A percentile compares a stretch with the other conserved stretches of the same genome.
These are phyloP conservation scores for Solanum piurae DNA, from an alignment of 257 asterid genomes.

Conservation along the genomic window DNA sequence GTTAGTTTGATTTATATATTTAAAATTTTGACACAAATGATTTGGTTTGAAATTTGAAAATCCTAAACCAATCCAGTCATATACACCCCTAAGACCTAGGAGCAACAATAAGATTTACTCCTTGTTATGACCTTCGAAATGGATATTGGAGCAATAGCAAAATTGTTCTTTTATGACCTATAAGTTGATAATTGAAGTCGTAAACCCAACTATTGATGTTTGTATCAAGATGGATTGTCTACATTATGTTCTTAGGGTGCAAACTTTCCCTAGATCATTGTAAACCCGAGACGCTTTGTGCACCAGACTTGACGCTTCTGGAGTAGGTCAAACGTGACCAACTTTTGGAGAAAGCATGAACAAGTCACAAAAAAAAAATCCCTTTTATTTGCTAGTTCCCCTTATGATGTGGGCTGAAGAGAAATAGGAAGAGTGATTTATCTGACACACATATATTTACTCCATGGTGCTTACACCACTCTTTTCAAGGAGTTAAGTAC, in stretches of 20 bases:
- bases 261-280: background rate
- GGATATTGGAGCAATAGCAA: too few relatives aligned
- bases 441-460: slow-evolving; percentile 3
- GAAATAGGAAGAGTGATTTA: background rate
- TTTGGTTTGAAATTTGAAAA: too few relatives aligned
- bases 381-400: background rate
- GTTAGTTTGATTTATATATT: too few relatives aligned
- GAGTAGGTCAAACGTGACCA: background rate
- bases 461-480: slow-evolving; percentile 21
- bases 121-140: background rate
- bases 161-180: background rate
- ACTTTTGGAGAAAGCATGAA: background rate
- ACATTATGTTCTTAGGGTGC: background rate
- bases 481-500: slow-evolving; percentile 14
- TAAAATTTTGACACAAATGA: too few relatives aligned
- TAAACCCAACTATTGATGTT: background rate
- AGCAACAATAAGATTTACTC: background rate
- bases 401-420: background rate
- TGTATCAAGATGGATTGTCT: background rate
- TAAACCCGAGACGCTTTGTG: background rate
- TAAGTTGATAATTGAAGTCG: background rate
- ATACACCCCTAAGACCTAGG: background rate
- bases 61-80: too few relatives aligned
- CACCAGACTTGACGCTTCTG: too few relatives aligned
- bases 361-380: background rate